These are phyloP conservation scores for Mycena olivaceomarginata DNA, from an alignment of 768 basidiomycete species.

Conservation along the genomic window DNA sequence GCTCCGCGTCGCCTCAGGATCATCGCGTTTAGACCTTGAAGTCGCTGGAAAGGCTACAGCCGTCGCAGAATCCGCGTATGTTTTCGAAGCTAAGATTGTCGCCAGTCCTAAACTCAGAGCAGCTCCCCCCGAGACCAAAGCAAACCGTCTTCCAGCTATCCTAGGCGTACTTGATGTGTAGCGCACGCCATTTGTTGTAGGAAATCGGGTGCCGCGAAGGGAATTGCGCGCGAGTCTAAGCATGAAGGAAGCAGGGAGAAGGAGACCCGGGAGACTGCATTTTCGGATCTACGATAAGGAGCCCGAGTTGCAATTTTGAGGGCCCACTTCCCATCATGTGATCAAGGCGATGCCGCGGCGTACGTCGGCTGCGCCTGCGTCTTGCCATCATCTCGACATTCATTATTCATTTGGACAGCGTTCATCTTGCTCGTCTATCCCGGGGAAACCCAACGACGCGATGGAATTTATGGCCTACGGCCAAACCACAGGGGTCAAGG, in stretches of 20 bases:
- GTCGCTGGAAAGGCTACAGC: constrained; percentile 9
- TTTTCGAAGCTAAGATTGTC: constrained; percentile 21
- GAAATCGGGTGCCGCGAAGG: not conserved
- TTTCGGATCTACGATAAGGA: constrained; percentile 35
- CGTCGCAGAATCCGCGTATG: constrained; percentile 34
- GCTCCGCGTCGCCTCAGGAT: constrained; percentile 29
- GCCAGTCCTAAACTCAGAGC: constrained; percentile 35
- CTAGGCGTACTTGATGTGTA: constrained; percentile 32
- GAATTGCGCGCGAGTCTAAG: constrained; percentile 16
- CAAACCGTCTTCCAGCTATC: not conserved
- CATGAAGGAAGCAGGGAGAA: constrained; percentile 8
- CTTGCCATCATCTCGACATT: too few relatives aligned
- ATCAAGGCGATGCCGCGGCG: too few relatives aligned
- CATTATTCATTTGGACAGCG: too few relatives aligned
- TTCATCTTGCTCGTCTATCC: too few relatives aligned
- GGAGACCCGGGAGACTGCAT: constrained; percentile 5
- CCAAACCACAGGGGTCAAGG: too few relatives aligned
- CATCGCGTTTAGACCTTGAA: constrained; percentile 21
- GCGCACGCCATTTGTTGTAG: constrained; percentile 23
- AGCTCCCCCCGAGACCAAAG: constrained; percentile 32
- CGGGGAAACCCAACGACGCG: too few relatives aligned
- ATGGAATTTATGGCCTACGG: too few relatives aligned
- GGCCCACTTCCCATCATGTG: too few relatives aligned
- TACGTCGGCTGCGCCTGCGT: too few relatives aligned
- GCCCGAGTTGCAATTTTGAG: too few relatives aligned